Evolutionary conservation across 805 yeast species (phyloP), one percentile per base, ranked within the genome.

Genomic region (Lipomyces yamadae): DNA sequence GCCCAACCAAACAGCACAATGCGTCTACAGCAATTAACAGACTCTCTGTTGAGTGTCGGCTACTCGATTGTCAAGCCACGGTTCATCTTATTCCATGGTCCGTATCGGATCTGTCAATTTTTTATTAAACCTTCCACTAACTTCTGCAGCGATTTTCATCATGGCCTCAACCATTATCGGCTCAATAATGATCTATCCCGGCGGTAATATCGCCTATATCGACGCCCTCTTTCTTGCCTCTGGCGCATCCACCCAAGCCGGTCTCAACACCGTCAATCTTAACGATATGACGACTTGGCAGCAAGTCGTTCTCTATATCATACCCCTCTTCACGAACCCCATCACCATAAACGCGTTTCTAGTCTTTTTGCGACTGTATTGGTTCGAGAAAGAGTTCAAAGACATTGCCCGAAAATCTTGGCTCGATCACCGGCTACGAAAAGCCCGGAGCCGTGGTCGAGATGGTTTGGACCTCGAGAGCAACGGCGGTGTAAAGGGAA

Each of bases 231-330:
- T 94, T 76, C 80, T 91, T 63, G 84, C 92, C 0, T 80, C 88
- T 10, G 94, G 96, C 10, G 86, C 95, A 0, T 79, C 88, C 1
- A 92, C 98, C 1, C 97, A 94, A 75, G 96, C 97, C 0, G 99
- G 99, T 0, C 79, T 95, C 63, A 92, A 92, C 75, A 89, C 97
- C 30, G 81, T 91, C 32, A 86, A 92, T 72, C 70, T 88, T 50
- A 91, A 91, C 75, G 77, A 80, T 0, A 71, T 93, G 64, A 78
- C 82, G 0, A 76, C 90, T 56, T 94, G 88, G 78, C 99, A 95
- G 77, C 98, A 94, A 75, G 84, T 92, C 15, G 81, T 84, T 8
- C 77, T 94, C 2, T 91, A 88, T 75, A 70, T 90, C 11, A 67
- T 86, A 2, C 79, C 93, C 35, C 81, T 86, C 69, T 72, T 92